Conservation (phyloP, 2,329 filamentous ascomycete genomes). For the Penicillium sp. region DNA sequence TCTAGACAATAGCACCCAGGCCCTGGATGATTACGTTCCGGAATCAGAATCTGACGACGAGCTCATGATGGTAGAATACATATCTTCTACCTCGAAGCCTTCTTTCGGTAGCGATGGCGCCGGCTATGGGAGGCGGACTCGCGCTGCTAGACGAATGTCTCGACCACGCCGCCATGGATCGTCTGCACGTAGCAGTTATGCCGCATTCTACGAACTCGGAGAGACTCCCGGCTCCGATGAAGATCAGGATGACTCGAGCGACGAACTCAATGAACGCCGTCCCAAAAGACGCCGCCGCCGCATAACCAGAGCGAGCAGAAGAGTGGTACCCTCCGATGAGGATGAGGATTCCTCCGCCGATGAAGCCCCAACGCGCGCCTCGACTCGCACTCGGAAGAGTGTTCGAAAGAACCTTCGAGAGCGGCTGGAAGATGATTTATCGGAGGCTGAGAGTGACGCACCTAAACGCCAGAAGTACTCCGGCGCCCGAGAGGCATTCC, state of each 20-base stretch:
- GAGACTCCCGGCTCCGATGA: conserved; percentile 1
- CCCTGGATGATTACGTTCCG: conserved; percentile 17
- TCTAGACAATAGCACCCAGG: conserved; percentile 30
- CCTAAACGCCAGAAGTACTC: conserved; percentile 46
- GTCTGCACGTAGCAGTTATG: conserved; percentile 1
- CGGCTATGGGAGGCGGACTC: conserved; percentile 4
- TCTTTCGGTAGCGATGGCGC: conserved; percentile 12
- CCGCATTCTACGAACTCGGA: neutral
- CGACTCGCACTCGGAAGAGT: conserved; percentile 31
- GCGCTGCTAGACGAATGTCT: neutral
- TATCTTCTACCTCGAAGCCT: neutral
- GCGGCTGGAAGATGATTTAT: conserved; percentile 35
- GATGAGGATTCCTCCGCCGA: conserved; percentile 15
- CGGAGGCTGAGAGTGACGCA: conserved; percentile 49
- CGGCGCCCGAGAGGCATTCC: conserved; percentile 74
- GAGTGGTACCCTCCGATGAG: neutral
- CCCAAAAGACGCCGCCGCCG: neutral
- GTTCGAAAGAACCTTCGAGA: conserved; percentile 49
- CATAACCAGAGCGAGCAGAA: neutral
- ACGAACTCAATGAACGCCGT: conserved; percentile 4
- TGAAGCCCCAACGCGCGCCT: conserved; percentile 28
- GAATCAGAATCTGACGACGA: conserved; percentile 18
- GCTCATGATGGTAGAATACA: neutral
- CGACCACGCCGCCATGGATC: conserved; percentile 1
- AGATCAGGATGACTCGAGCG: conserved; percentile 2